Conservation (phyloP, 352 stramenopile species). For the Hyaloperonospora brassicae region DNA sequence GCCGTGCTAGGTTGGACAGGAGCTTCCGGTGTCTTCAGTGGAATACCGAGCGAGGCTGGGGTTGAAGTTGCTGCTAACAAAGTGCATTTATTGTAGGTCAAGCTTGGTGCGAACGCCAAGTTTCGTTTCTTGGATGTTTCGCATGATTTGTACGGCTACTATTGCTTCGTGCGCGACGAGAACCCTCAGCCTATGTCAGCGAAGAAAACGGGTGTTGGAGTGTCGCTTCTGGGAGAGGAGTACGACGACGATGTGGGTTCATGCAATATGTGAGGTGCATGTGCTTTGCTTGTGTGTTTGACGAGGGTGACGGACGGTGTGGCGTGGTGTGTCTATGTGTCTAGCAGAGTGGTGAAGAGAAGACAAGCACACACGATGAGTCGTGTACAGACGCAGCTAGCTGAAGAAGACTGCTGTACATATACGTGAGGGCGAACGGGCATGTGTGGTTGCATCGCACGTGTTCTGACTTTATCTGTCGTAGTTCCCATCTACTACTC, state of each 20-base stretch:
- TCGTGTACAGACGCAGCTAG: too few relatives aligned
- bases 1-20: background rate
- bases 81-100: constrained; percentile 21
- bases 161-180: constrained; percentile 37
- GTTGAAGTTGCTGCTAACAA: constrained; percentile 2
- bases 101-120: constrained; percentile 25
- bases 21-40: too few relatives aligned
- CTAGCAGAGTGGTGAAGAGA: too few relatives aligned
- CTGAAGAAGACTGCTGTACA: too few relatives aligned
- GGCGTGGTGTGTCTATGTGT: too few relatives aligned
- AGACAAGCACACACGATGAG: too few relatives aligned
- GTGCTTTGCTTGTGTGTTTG: too few relatives aligned
- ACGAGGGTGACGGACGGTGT: too few relatives aligned
- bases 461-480: constrained; percentile 6
- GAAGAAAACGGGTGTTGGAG: constrained; percentile 1
- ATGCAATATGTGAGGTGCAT: background rate
- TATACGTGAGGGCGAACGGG: background rate
- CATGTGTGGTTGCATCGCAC: background rate
- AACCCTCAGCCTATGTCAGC: constrained; percentile 14
- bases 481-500: constrained; percentile 14
- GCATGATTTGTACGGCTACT: constrained; percentile 34
- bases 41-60: background rate
- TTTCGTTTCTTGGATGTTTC: constrained; percentile 33
- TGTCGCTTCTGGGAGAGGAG: constrained; percentile 33
- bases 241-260: constrained; percentile 31